Evolutionary conservation across 2,329 filamentous ascomycete species (phyloP), one percentile per base, ranked within the genome.

Genomic region (Fusarium devonianum): DNA sequence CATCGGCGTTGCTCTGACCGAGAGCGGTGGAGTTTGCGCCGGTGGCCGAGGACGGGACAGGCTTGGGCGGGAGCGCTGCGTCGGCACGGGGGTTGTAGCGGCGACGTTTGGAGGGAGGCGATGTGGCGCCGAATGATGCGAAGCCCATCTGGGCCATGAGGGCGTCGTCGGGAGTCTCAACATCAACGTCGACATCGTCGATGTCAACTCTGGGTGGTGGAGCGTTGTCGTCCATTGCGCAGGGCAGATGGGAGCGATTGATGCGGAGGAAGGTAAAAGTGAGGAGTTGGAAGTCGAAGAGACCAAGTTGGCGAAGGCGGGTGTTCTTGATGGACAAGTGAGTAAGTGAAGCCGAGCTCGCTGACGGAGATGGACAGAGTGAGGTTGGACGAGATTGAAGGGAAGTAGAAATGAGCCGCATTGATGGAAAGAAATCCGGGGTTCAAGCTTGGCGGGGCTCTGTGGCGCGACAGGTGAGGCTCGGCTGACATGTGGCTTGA

Each of bases 71-170:
- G n/a, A 67, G 53, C 8, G 48, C 33, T 26, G 79, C 79, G 60
- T 82, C 82, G 38, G 72, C 74, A 19, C 76, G 71, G 13, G 80
- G 75, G 63, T 88, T 84, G 70, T 83, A 87, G 65, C 86, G 86
- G 53, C 87, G 81, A 68, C 88, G 88, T 69, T 88, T 89, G 32
- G 77, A 77, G 2, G 79, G 73, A 3, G 79, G 73, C 3, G 74
- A 68, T 59, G 80, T 75, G 8, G 73, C 71, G 58, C 88, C 88
- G 66, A 92, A 92, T 48, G 82, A 80, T 7, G 85, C 80, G 71
- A 92, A 92, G 56, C 89, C 89, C 85, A 92, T 79, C 30, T 82
- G 80, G 16, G 85, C 85, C 69, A 90, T 84, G 41, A 81, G 81
- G 30, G 74, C 73, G 37, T 81, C 52, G 42, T 64, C 46, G 37